phyloP scores from a whole-genome alignment of 2,329 filamentous ascomycete genomes.

The Colletotrichum australisinense region DNA sequence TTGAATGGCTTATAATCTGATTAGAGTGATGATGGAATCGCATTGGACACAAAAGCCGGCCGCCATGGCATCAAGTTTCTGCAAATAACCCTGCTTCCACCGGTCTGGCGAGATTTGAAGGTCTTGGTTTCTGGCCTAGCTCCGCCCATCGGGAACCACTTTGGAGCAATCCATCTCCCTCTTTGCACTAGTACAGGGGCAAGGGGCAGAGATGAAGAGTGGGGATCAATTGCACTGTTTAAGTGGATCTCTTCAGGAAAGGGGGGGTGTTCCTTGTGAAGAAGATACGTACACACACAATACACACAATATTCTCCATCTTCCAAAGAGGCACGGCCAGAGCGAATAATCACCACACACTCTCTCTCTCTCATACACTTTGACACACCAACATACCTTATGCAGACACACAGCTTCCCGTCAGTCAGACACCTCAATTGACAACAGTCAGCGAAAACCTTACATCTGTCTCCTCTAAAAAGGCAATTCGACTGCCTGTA shows the following conservation, averaged over 20 bases:
- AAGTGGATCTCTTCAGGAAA: background rate
- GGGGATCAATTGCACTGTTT: background rate
- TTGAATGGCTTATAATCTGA: background rate
- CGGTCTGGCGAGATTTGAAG: slow-evolving; percentile 42
- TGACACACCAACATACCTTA: no score
- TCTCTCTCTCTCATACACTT: background rate
- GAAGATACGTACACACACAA: background rate
- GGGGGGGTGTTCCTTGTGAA: slow-evolving; percentile 2
- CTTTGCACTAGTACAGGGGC: slow-evolving; percentile 29
- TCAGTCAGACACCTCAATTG: background rate
- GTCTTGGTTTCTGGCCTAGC: slow-evolving; percentile 40
- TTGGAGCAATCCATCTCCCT: slow-evolving; percentile 29
- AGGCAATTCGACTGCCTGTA: background rate
- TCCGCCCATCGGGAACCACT: slow-evolving; percentile 32
- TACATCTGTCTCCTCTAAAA: background rate
- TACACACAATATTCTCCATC: no score
- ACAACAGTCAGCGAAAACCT: slow-evolving; percentile 16
- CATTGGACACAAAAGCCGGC: background rate
- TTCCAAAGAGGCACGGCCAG: background rate
- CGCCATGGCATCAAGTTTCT: slow-evolving; percentile 17
- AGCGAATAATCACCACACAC: background rate
- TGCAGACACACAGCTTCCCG: no score
- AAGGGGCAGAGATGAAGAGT: slow-evolving; percentile 30
- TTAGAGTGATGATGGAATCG: slow-evolving; percentile 18
- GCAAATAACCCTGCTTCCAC: slow-evolving; percentile 27